Conservation (phyloP, 169 alveolate genomes). For the Babesia bovis region DNA sequence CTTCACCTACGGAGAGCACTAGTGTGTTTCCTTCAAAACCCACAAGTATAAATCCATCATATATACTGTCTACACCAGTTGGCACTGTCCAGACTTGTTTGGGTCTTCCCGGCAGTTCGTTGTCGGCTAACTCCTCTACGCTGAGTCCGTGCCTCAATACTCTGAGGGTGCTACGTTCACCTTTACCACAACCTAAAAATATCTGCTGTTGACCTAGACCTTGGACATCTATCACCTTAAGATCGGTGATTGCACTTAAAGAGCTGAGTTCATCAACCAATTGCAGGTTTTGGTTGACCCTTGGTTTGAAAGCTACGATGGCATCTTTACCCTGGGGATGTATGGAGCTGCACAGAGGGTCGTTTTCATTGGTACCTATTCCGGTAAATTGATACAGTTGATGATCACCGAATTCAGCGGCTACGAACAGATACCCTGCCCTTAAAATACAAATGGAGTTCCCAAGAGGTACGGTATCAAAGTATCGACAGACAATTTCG, state of each 20-base stretch:
- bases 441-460: conserved; percentile 90
- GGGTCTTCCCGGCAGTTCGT: conserved; percentile 96
- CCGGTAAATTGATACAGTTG: conserved; percentile 80
- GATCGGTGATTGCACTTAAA: conserved; percentile 92
- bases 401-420: conserved; percentile 97
- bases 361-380: conserved; percentile 80
- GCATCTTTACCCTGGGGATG: conserved; percentile 86
- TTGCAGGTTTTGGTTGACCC: conserved; percentile 85
- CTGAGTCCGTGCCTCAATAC: conserved; percentile 94
- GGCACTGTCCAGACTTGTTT: conserved; percentile 93
- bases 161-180: conserved; percentile 92
- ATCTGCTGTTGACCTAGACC: conserved; percentile 78
- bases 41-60: conserved; percentile 89
- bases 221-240: conserved; percentile 92
- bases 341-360: conserved; percentile 85
- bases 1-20: conserved; percentile 92
- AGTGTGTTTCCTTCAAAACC: conserved; percentile 92
- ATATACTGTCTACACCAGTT: conserved; percentile 72
- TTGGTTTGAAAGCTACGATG: conserved; percentile 89
- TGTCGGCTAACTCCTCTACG: conserved; percentile 93
- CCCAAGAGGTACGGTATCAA: conserved; percentile 95
- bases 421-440: conserved; percentile 94
- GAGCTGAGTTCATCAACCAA: conserved; percentile 89
- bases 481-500: conserved; percentile 88
- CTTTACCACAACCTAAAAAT: conserved; percentile 92